Evolutionary conservation across 179 eudicot species (phyloP).

Genomic region (Beta lomatogona): DNA sequence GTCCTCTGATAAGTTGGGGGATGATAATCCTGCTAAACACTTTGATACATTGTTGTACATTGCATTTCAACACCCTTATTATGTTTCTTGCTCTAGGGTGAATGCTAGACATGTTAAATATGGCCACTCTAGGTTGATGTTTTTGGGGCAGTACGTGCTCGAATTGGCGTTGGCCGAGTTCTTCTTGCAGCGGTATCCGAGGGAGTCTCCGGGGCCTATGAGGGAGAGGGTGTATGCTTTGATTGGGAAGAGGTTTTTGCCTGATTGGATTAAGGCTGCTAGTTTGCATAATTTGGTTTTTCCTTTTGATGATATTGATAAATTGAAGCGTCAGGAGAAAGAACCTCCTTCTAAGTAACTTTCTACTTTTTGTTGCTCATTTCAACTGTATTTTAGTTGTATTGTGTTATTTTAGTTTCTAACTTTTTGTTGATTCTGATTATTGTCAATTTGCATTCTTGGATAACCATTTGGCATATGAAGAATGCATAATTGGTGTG

Average conservation of each 20-base stretch:
- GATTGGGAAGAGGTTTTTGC: constrained; percentile 87
- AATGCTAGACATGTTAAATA: constrained; percentile 77
- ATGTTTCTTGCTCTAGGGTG: constrained; percentile 71
- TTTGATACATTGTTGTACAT: constrained; percentile 84
- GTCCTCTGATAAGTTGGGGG: constrained; percentile 59
- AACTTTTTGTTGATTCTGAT: background rate
- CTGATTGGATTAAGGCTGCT: constrained; percentile 88
- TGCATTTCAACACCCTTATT: constrained; percentile 89
- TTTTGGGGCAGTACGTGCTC: constrained; percentile 87
- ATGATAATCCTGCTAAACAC: constrained; percentile 94
- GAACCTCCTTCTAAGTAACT: constrained; percentile 96
- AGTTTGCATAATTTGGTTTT: constrained; percentile 89
- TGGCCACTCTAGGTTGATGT: constrained; percentile 85
- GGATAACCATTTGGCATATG: too few species aligned
- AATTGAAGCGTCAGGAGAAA: constrained; percentile 57
- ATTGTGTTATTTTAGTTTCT: too few species aligned
- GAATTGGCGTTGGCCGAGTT: constrained; percentile 86
- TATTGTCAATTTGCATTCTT: background rate
- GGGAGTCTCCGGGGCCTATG: constrained; percentile 98
- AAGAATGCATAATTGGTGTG: too few species aligned
- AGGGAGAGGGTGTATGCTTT: constrained; percentile 90
- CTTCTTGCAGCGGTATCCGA: constrained; percentile 90
- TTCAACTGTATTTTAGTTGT: background rate
- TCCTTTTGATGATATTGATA: constrained; percentile 82
- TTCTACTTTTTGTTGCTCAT: background rate